Base-by-base conservation (phyloP, 1,284 basidiomycete genomes). In the Microbotryum intermedium region DNA sequence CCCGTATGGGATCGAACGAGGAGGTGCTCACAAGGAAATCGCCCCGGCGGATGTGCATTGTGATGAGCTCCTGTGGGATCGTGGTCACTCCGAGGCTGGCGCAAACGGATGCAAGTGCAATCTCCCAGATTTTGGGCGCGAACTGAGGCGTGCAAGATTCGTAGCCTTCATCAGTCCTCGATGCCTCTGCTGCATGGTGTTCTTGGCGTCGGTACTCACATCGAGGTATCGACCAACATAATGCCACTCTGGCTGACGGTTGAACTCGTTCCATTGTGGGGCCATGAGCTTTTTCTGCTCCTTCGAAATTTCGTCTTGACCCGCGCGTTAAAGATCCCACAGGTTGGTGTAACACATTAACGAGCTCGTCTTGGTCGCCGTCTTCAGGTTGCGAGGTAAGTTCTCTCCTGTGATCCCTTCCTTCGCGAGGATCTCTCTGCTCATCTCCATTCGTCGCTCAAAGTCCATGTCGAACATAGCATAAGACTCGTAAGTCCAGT, bases 11-110 rank as follows among this genome's bases (percentile, higher is more conserved):
- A 21, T 42, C 11, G 21, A 50, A 39, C 42, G 0, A 52, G 11
- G 1, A 1, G 30, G 45, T 26, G 9, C 60, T 8, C 20, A 57
- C 60, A 34, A 58, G 70, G 71, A 88, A 87, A 69, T 86, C 85
- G 4, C 79, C 80, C 56, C 81, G 82, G 16, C 85, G 81, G 23
- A 81, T 76, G 69, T 86, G 84, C 50, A 86, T 78, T 9, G 79
- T 77, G 65, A 86, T 83, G 71, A 80, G 85, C 80, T 84, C 51
- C 42, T 57, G 53, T 11, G 58, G 65, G 20, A 65, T 47, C 5
- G 21, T 18, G 18, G 42, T 21, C 26, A 46, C 46, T 23, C 46
- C 21, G 39, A 66, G 30, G 2, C 58, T 62, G 1, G 42, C 25
- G 13, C 28, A 25, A 16, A 60, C 59, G 8, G 42, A 50, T 3